Conservation (phyloP, 108 stramenopile genomes). For the Skeletonema grethae region DNA sequence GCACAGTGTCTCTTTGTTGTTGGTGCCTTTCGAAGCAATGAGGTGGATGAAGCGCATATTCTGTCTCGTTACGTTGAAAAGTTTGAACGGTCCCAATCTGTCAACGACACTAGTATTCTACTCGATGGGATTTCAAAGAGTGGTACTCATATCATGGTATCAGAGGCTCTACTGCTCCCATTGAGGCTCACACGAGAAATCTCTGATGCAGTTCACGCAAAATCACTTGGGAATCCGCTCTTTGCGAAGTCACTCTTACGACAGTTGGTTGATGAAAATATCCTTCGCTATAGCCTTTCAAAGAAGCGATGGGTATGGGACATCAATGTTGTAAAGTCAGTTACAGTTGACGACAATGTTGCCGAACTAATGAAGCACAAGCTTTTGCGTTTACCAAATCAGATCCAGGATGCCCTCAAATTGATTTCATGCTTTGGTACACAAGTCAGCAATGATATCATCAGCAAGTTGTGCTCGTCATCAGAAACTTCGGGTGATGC, state of each 20-base stretch:
- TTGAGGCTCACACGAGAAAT: constrained; percentile 1
- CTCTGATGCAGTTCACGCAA: neutral
- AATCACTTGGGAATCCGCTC: constrained; percentile 13
- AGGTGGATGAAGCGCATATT: constrained; percentile 7
- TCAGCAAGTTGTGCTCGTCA: neutral
- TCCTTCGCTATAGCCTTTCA: constrained; percentile 1
- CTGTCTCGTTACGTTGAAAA: neutral
- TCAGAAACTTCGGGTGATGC: neutral
- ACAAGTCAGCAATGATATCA: constrained; percentile 1
- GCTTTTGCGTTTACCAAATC: neutral
- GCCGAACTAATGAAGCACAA: constrained; percentile 3
- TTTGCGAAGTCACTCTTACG: constrained; percentile 2
- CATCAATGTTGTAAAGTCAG: neutral
- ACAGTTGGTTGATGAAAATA: constrained; percentile 7
- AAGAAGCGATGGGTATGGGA: constrained; percentile 14
- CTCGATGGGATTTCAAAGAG: neutral
- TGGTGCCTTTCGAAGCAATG: constrained; percentile 20
- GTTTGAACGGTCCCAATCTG: neutral
- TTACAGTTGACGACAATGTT: constrained; percentile 7
- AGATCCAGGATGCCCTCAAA: constrained; percentile 8
- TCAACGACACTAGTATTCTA: constrained; percentile 1
- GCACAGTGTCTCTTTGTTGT: neutral
- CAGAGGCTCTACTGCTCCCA: constrained; percentile 5
- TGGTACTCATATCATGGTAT: neutral
- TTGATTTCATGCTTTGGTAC: constrained; percentile 7